phyloP scores from a whole-genome alignment of 257 asterid genomes.

The Cruciata laevipes region DNA sequence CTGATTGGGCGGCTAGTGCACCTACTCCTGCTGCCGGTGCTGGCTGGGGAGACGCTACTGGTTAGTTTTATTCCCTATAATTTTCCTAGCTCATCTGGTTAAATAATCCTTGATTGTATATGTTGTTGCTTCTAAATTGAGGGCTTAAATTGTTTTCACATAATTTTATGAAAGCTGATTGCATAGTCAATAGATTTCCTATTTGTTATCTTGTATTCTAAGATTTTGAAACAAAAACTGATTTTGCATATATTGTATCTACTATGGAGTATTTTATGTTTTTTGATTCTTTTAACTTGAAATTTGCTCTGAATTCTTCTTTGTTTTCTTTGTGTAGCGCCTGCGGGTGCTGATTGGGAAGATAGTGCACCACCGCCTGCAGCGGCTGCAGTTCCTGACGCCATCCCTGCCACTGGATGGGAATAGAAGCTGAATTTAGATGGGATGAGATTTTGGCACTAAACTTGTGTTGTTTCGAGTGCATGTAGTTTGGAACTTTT shows the following conservation, averaged over 20 bases:
- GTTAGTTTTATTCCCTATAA: slow-evolving; percentile 9
- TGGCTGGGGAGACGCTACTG: slow-evolving; percentile 21
- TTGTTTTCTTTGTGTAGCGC: slow-evolving; percentile 7
- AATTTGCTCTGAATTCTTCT: not conserved
- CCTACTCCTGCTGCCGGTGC: slow-evolving; percentile 10
- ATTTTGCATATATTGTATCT: too few species aligned
- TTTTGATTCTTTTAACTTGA: not conserved
- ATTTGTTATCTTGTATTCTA: too few species aligned
- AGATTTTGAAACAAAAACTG: too few species aligned
- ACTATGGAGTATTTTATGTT: not conserved
- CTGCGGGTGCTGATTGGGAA: slow-evolving; percentile 39
- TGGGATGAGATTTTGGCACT: not conserved
- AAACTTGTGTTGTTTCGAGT: not conserved
- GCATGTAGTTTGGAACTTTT: slow-evolving; percentile 2
- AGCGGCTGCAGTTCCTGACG: slow-evolving; percentile 21
- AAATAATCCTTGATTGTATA: too few species aligned
- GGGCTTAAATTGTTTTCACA: too few species aligned
- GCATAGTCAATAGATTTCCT: too few species aligned
- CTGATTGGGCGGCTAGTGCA: slow-evolving; percentile 19
- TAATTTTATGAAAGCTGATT: too few species aligned
- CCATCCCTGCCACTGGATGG: not conserved
- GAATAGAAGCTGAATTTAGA: not conserved
- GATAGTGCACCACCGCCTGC: slow-evolving; percentile 45
- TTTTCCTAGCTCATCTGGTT: too few species aligned
- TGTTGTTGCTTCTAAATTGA: too few species aligned